Percentiles rank a stretch among this genome's conserved stretches.
Evolutionary conservation across 2,329 filamentous ascomycete species (phyloP).

Genomic region (Lachnellula cervina): DNA sequence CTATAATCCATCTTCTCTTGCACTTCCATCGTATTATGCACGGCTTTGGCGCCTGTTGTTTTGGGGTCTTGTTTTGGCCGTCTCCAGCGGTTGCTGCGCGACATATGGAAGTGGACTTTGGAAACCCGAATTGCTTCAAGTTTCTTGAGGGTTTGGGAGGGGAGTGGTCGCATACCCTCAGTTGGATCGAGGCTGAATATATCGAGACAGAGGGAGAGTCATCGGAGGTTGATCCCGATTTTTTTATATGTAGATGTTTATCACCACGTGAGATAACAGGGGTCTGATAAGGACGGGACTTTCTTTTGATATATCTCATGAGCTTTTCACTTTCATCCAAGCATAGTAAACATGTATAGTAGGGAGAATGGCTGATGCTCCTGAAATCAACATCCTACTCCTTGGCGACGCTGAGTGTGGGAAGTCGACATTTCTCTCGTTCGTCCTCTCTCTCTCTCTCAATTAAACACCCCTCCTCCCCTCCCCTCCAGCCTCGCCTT

Average conservation of each 20-base stretch:
- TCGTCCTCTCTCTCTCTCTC: conserved; percentile 31
- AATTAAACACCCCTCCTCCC: neutral
- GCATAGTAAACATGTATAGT: neutral
- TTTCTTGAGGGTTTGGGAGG: conserved; percentile 2
- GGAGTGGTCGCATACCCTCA: conserved; percentile 13
- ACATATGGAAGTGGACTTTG: conserved; percentile 8
- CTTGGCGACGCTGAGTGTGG: conserved; percentile 56
- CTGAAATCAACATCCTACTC: conserved; percentile 49
- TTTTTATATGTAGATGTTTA: conserved; percentile 14
- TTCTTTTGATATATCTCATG: conserved; percentile 8
- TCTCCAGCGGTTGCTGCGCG: conserved; percentile 15
- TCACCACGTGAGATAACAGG: conserved; percentile 12
- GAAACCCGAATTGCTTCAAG: conserved; percentile 6
- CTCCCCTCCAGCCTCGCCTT: neutral
- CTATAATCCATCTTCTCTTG: conserved; percentile 46
- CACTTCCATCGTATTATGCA: conserved; percentile 11
- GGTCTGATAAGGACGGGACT: conserved; percentile 3
- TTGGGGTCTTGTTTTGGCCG: conserved; percentile 11
- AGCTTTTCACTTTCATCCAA: conserved; percentile 27
- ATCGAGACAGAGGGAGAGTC: conserved; percentile 1
- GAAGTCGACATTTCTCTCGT: conserved; percentile 60
- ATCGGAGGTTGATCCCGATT: neutral
- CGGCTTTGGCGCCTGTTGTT: conserved; percentile 9
- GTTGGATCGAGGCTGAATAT: neutral
- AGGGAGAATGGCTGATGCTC: conserved; percentile 31